These are phyloP conservation scores for Chimonanthus praecox DNA, from an alignment of 164 flowering plant genomes.

Conservation along the genomic window DNA sequence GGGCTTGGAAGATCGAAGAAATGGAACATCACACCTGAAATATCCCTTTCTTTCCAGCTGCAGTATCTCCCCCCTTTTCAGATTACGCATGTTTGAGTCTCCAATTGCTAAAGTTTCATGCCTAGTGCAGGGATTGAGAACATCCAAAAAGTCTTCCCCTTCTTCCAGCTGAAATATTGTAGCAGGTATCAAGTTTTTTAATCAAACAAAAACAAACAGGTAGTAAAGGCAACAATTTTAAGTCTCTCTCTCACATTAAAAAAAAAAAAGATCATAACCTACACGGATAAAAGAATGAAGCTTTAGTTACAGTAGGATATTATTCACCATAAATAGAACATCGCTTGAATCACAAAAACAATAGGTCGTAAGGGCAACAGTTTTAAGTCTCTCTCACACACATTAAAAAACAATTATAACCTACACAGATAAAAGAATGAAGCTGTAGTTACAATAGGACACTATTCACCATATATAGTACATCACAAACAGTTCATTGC, in stretches of 20 bases:
- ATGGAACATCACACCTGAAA: constrained; percentile 83
- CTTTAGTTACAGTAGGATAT: neutral
- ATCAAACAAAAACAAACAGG: neutral
- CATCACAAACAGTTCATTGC: too few relatives aligned
- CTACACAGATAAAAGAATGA: too few relatives aligned
- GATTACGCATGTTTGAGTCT: constrained; percentile 78
- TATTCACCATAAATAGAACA: too few relatives aligned
- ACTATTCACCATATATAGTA: too few relatives aligned
- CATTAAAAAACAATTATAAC: too few relatives aligned
- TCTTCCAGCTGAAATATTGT: constrained; percentile 62
- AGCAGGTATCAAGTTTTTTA: neutral
- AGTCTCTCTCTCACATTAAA: neutral
- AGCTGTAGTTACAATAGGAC: too few relatives aligned
- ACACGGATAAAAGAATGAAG: too few relatives aligned
- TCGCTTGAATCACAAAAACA: too few relatives aligned
- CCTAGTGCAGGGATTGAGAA: constrained; percentile 65
- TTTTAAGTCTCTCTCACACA: too few relatives aligned
- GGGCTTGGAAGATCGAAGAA: constrained; percentile 59
- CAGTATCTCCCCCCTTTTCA: constrained; percentile 71
- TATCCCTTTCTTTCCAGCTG: constrained; percentile 97
- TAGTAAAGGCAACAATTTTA: neutral
- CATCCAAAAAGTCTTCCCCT: constrained; percentile 77
- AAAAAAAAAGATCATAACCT: neutral
- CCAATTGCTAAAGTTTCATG: constrained; percentile 65
- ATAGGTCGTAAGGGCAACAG: too few relatives aligned